Percentiles rank a stretch among this genome's conserved stretches.
Evolutionary conservation across 768 basidiomycete genomes (phyloP).

Genomic region (Amanita rubescens): DNA sequence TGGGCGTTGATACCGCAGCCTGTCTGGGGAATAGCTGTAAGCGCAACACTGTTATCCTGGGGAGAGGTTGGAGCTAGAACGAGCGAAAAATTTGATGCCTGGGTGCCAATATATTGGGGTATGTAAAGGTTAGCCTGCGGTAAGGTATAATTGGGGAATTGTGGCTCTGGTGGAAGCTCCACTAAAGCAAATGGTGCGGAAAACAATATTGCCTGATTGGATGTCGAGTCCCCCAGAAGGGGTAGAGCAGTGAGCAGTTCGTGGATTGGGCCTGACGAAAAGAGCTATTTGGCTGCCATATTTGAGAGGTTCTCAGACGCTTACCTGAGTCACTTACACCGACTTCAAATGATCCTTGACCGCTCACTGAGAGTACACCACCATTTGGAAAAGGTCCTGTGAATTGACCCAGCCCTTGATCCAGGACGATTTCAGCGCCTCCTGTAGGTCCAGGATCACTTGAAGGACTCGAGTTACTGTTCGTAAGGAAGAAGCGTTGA

Average conservation of each 20-base stretch:
- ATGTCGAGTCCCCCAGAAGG: slow-evolving; percentile 66
- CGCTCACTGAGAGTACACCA: slow-evolving; percentile 44
- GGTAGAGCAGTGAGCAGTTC: slow-evolving; percentile 35
- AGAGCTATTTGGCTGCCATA: not conserved
- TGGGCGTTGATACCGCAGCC: slow-evolving; percentile 48
- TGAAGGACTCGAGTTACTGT: slow-evolving; percentile 25
- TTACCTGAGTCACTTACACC: slow-evolving; percentile 43
- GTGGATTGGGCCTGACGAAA: slow-evolving; percentile 40
- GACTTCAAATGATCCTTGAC: slow-evolving; percentile 46
- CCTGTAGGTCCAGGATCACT: slow-evolving; percentile 30
- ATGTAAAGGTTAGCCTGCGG: slow-evolving; percentile 45
- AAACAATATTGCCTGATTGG: slow-evolving; percentile 66
- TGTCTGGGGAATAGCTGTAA: slow-evolving; percentile 43
- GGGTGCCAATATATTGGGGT: slow-evolving; percentile 38
- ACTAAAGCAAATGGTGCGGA: slow-evolving; percentile 45
- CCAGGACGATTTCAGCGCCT: slow-evolving; percentile 39
- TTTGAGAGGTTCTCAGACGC: slow-evolving; percentile 1
- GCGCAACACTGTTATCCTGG: not conserved
- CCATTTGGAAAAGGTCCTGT: slow-evolving; percentile 37
- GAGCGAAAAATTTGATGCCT: slow-evolving; percentile 42
- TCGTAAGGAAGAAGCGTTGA: slow-evolving; percentile 56
- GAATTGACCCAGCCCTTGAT: slow-evolving; percentile 46
- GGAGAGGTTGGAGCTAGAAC: slow-evolving; percentile 34
- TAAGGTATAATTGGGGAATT: slow-evolving; percentile 73
- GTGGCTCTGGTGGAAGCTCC: slow-evolving; percentile 25